phyloP scores from a whole-genome alignment of 805 yeast genomes.

The Cyberlindnera meyerae region DNA sequence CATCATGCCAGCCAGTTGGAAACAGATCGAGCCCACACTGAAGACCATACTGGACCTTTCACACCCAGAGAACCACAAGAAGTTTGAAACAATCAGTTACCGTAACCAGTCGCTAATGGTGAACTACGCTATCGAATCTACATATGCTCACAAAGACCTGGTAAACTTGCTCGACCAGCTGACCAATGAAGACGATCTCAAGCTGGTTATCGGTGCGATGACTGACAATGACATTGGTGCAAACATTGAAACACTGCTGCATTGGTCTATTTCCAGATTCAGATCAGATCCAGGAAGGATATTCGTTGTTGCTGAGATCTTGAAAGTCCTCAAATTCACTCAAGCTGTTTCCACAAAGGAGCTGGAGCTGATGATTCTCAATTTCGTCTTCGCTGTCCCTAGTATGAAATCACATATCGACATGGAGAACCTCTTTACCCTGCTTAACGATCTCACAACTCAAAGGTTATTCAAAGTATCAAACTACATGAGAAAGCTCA shows the following conservation, averaged over 20 bases:
- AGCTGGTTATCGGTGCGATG: slow-evolving; percentile 27
- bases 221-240: slow-evolving; percentile 29
- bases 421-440: slow-evolving; percentile 35
- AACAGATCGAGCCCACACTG: slow-evolving; percentile 43
- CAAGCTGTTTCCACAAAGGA: slow-evolving; percentile 25
- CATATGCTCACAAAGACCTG: slow-evolving; percentile 21
- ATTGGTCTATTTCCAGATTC: slow-evolving; percentile 36
- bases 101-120: slow-evolving; percentile 69
- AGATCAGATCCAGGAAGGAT: slow-evolving; percentile 16
- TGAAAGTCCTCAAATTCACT: slow-evolving; percentile 13
- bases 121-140: slow-evolving; percentile 30
- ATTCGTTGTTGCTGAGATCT: slow-evolving; percentile 12
- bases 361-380: slow-evolving; percentile 33
- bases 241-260: slow-evolving; percentile 32
- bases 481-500: slow-evolving; percentile 70
- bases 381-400: slow-evolving; percentile 31
- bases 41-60: slow-evolving; percentile 34
- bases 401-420: slow-evolving; percentile 26
- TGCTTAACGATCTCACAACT: slow-evolving; percentile 37
- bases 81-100: slow-evolving; percentile 55
- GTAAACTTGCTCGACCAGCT: slow-evolving; percentile 35
- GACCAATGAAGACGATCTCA: slow-evolving; percentile 29
- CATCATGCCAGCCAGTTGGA: slow-evolving; percentile 63
- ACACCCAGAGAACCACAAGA: slow-evolving; percentile 35
- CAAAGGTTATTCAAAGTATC: slow-evolving; percentile 41